These are phyloP conservation scores for Penicillium bialowiezense DNA, from an alignment of 495 filamentous ascomycete genomes.

Conservation along the genomic window DNA sequence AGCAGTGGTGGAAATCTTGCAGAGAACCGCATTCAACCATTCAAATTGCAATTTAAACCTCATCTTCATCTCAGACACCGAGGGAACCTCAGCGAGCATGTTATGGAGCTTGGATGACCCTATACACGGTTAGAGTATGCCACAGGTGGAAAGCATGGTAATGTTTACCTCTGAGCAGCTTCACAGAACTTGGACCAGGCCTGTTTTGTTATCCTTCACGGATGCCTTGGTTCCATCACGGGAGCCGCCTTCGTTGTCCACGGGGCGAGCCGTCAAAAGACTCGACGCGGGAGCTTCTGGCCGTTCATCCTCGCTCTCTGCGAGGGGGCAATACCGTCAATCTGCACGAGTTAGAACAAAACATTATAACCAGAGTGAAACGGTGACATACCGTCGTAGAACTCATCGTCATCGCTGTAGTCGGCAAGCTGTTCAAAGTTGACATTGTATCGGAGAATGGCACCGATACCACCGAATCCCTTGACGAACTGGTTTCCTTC, in stretches of 20 bases:
- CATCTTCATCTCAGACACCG: conserved; percentile 26
- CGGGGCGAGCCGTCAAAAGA: conserved; percentile 59
- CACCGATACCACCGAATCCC: conserved; percentile 97
- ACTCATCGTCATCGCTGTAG: conserved; percentile 93
- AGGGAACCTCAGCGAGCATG: conserved; percentile 29
- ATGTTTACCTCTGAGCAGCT: conserved; percentile 39
- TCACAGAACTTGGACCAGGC: conserved; percentile 34
- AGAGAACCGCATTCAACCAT: conserved; percentile 33
- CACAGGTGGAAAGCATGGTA: background rate
- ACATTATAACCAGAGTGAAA: background rate
- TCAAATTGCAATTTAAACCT: conserved; percentile 34
- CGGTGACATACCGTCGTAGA: conserved; percentile 78
- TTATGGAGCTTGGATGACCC: conserved; percentile 48
- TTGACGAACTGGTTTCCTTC: conserved; percentile 99
- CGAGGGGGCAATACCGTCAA: conserved; percentile 94
- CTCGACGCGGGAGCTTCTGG: conserved; percentile 66
- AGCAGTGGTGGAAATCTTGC: conserved; percentile 22
- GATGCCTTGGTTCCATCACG: conserved; percentile 34
- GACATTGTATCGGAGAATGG: conserved; percentile 97
- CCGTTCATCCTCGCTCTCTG: conserved; percentile 78
- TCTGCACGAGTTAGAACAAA: conserved; percentile 45
- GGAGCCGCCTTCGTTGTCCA: conserved; percentile 37
- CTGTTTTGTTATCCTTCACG: conserved; percentile 27
- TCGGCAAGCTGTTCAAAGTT: conserved; percentile 99
- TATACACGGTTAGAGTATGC: conserved; percentile 9